Conservation (phyloP, 2,329 filamentous ascomycete species). For the Colletotrichum costaricense region DNA sequence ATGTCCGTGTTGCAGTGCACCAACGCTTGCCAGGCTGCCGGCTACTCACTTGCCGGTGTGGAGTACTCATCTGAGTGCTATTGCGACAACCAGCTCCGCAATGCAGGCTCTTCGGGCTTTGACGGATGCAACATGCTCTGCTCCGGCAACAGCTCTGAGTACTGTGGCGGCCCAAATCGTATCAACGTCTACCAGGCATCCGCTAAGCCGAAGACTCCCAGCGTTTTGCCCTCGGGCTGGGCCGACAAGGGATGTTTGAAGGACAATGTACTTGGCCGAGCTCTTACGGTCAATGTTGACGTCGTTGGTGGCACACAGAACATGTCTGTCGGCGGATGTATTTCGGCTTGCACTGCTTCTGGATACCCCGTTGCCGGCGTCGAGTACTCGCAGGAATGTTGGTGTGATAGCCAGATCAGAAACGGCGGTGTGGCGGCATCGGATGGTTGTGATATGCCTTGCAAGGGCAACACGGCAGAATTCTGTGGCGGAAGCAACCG, state of each 20-base stretch:
- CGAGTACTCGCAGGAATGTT: constrained; percentile 4
- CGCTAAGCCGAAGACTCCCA: constrained; percentile 11
- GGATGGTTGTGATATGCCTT: constrained; percentile 46
- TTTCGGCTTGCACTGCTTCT: background rate
- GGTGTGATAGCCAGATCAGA: constrained; percentile 43
- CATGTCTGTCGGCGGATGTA: background rate
- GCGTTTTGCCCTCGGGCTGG: background rate
- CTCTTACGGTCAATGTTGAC: background rate
- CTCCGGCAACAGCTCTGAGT: constrained; percentile 44
- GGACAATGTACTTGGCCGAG: background rate
- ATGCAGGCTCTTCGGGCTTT: constrained; percentile 38
- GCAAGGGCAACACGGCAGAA: constrained; percentile 43
- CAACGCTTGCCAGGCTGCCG: constrained; percentile 19
- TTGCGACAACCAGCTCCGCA: constrained; percentile 46
- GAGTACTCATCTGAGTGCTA: constrained; percentile 53
- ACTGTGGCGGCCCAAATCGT: constrained; percentile 47
- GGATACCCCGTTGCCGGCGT: background rate
- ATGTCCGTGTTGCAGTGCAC: constrained; percentile 1
- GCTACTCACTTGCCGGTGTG: constrained; percentile 52
- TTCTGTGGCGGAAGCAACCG: constrained; percentile 47
- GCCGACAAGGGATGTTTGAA: background rate
- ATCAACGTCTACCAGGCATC: constrained; percentile 48
- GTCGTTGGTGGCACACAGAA: background rate
- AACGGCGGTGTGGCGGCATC: constrained; percentile 39
- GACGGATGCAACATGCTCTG: constrained; percentile 48